These are phyloP conservation scores for Remersonia thermophila DNA, from an alignment of 2,329 filamentous ascomycete species.

Conservation along the genomic window DNA sequence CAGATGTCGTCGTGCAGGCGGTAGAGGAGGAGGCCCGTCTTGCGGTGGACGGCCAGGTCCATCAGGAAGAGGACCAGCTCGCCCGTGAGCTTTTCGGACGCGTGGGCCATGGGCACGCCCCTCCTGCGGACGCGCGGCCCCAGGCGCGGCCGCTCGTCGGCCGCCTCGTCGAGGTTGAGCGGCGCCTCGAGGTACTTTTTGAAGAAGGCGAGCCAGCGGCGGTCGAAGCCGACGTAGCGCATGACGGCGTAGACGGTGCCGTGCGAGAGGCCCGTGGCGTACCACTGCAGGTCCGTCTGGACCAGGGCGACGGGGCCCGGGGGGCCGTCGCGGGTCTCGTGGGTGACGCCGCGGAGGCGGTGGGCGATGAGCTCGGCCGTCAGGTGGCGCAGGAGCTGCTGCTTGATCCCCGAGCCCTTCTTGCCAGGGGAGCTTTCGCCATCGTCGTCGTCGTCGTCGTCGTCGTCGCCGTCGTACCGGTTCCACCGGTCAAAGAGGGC, in stretches of 20 bases:
- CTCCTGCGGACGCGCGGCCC: conserved; percentile 28
- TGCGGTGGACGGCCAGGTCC: conserved; percentile 32
- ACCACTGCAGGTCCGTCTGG: conserved; percentile 31
- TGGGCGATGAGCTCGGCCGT: conserved; percentile 26
- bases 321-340: conserved; percentile 8
- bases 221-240: conserved; percentile 31
- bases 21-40: conserved; percentile 30
- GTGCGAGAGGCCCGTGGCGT: conserved; percentile 31
- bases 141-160: conserved; percentile 16
- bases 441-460: conserved; percentile 13
- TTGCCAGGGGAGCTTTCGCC: conserved; percentile 11
- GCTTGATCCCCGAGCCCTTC: conserved; percentile 22
- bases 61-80: conserved; percentile 35
- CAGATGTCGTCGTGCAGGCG: conserved; percentile 38
- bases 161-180: conserved; percentile 28
- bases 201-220: conserved; percentile 32
- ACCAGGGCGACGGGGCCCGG: conserved; percentile 23
- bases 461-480: conserved; percentile 13
- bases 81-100: conserved; percentile 33
- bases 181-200: conserved; percentile 32
- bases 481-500: conserved; percentile 16
- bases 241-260: conserved; percentile 30
- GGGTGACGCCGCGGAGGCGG: conserved; percentile 21
- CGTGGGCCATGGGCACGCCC: conserved; percentile 33
- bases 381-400: conserved; percentile 27